Evolutionary conservation across 2,329 filamentous ascomycete species (phyloP), one percentile per base, ranked within the genome.

Genomic region (Arthrobotrys sphaeroides): DNA sequence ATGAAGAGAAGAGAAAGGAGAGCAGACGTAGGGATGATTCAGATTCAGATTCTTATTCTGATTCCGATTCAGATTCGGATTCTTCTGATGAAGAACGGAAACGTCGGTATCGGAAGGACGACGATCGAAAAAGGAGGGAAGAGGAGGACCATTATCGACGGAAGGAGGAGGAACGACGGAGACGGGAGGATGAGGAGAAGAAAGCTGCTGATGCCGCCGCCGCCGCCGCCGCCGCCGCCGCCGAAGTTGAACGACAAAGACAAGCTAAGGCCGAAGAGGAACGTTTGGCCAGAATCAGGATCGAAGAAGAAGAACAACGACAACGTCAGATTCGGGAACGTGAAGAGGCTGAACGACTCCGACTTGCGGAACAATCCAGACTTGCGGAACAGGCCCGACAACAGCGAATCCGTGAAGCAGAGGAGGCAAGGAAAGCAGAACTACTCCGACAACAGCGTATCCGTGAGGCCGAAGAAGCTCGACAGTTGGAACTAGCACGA

Each of bases 1-100:
- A 74, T 9, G 55, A 59, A 5, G 61, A 59, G 67, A 51, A 65
- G 59, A 65, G 31, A 5, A 67, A 59, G 67, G 60, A 65, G 59
- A 65, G 31, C n/a, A 51, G 26, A 26, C 28, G 40, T n/a, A 24
- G 45, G 24, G 64, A 59, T 26, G 64, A n/a, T n/a, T n/a, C n/a
- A n/a, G n/a, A n/a, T n/a, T n/a, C n/a, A n/a, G n/a, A n/a, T n/a
- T n/a, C n/a, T n/a, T n/a, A n/a, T n/a, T n/a, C n/a, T n/a, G n/a
- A n/a, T n/a, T n/a, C n/a, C n/a, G n/a, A n/a, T n/a, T n/a, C n/a
- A n/a, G n/a, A n/a, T n/a, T n/a, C n/a, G n/a, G n/a, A n/a, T n/a
- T n/a, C n/a, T n/a, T n/a, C n/a, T n/a, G n/a, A 55, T n/a, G 66
- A 61, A n/a, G 55, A 70, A 13, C 18, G 36, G 40, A 28, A 45